These are phyloP conservation scores for Pyricularia sp. DNA, from an alignment of 2,329 filamentous ascomycete genomes.

Conservation along the genomic window DNA sequence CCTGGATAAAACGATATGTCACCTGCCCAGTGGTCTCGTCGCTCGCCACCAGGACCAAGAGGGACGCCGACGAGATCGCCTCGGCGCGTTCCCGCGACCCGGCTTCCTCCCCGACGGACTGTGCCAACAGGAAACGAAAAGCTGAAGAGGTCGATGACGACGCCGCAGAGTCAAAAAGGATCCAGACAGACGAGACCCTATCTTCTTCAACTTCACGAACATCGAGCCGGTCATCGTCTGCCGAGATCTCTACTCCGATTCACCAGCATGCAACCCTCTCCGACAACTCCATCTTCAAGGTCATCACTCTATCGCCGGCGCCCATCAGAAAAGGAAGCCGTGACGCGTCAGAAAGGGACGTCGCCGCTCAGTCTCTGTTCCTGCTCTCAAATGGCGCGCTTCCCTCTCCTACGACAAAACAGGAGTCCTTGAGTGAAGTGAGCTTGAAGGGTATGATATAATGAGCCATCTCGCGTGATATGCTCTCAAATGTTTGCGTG, in stretches of 20 bases:
- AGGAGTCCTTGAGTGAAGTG: not conserved
- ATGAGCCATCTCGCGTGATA: not conserved
- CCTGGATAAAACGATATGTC: not conserved
- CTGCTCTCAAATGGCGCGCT: not conserved
- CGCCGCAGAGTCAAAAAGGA: not conserved
- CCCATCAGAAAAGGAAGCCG: not conserved
- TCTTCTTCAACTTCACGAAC: not conserved
- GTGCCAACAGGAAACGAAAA: not conserved
- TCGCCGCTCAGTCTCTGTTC: not conserved
- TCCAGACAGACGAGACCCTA: not conserved
- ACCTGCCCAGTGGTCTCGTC: not conserved
- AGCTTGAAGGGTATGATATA: not conserved
- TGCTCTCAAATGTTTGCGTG: not conserved
- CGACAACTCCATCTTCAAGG: not conserved
- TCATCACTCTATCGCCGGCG: not conserved
- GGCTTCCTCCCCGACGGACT: not conserved
- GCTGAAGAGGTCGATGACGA: not conserved
- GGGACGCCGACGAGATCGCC: not conserved
- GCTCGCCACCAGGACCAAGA: not conserved
- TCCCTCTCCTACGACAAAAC: not conserved
- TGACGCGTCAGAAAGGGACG: not conserved
- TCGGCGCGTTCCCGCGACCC: not conserved
- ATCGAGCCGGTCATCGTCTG: not conserved
- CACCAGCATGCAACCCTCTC: not conserved
- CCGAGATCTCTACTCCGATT: not conserved